Evolutionary conservation across 805 yeast species (phyloP).

Genomic region (Kodamaea neixiangensis): DNA sequence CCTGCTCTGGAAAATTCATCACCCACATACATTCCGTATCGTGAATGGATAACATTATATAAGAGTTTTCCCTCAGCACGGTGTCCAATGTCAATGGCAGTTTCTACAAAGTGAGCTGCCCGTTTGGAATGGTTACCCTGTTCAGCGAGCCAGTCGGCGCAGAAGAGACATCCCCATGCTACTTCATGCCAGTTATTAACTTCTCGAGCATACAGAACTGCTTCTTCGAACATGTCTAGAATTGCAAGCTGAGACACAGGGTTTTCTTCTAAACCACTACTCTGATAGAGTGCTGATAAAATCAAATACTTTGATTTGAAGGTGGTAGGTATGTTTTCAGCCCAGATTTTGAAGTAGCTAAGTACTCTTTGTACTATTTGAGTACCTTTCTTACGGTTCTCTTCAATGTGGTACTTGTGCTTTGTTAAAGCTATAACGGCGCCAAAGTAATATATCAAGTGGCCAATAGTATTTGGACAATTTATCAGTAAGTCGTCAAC

Average conservation of each 20-base stretch:
- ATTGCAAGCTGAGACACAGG: conserved; percentile 32
- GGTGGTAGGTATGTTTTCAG: conserved; percentile 33
- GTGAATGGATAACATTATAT: conserved; percentile 24
- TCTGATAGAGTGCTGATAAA: conserved; percentile 31
- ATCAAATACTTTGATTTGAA: conserved; percentile 40
- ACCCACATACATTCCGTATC: conserved; percentile 28
- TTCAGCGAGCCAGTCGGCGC: conserved; percentile 41
- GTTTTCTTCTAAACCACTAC: conserved; percentile 14
- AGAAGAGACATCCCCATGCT: conserved; percentile 42
- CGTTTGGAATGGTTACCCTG: conserved; percentile 29
- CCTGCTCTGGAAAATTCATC: conserved; percentile 36
- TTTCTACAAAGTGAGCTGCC: conserved; percentile 35
- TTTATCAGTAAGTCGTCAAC: conserved; percentile 4
- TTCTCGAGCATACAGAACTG: conserved; percentile 41
- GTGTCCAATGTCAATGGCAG: conserved; percentile 29
- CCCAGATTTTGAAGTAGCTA: conserved; percentile 34
- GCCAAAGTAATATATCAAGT: conserved; percentile 12
- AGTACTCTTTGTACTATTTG: conserved; percentile 22
- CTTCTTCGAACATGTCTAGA: conserved; percentile 47
- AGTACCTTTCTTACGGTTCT: conserved; percentile 19
- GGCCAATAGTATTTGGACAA: conserved; percentile 4
- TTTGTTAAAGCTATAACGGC: conserved; percentile 18
- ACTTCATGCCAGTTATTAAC: conserved; percentile 36
- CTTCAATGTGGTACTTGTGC: conserved; percentile 19
- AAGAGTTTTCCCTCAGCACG: conserved; percentile 27